A percentile compares a stretch with the other conserved stretches of the same genome.
phyloP scores from a whole-genome alignment of 495 filamentous ascomycete species.

The Usnea hakonensis region DNA sequence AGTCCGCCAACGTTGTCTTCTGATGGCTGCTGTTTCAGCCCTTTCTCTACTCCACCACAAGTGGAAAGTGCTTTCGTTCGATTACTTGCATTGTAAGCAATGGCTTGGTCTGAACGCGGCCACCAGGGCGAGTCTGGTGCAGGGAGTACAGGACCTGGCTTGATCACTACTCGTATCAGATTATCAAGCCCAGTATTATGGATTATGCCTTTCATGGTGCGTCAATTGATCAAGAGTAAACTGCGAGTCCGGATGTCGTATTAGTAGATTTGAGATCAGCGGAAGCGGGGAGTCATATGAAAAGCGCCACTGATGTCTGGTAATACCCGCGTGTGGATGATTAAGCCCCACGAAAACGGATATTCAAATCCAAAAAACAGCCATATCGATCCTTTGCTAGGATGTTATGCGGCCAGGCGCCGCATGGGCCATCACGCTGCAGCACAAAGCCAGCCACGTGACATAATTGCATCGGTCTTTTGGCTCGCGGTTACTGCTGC shows the following conservation, averaged over 20 bases:
- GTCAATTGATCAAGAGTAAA: not conserved
- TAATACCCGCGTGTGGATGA: not conserved
- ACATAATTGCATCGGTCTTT: too few relatives aligned
- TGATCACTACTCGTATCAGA: not conserved
- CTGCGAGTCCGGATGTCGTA: not conserved
- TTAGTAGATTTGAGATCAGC: too few relatives aligned
- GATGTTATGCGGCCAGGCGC: not conserved
- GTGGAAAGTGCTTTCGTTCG: not conserved
- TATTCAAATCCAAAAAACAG: too few relatives aligned
- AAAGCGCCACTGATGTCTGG: not conserved
- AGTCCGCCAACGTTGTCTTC: not conserved
- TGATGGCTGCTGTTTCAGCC: not conserved
- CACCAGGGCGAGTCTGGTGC: not conserved
- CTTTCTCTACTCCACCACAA: not conserved
- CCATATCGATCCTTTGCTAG: not conserved
- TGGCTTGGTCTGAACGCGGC: not conserved
- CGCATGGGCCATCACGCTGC: not conserved
- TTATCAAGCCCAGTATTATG: not conserved
- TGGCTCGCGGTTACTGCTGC: too few relatives aligned
- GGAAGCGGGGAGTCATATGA: not conserved
- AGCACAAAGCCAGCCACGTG: not conserved
- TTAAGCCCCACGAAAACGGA: not conserved
- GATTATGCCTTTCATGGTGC: not conserved
- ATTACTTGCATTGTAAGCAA: not conserved
- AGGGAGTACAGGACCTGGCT: not conserved